Evolutionary conservation across 1,284 basidiomycete genomes (phyloP).

Genomic region (Sporisorium graminicola): DNA sequence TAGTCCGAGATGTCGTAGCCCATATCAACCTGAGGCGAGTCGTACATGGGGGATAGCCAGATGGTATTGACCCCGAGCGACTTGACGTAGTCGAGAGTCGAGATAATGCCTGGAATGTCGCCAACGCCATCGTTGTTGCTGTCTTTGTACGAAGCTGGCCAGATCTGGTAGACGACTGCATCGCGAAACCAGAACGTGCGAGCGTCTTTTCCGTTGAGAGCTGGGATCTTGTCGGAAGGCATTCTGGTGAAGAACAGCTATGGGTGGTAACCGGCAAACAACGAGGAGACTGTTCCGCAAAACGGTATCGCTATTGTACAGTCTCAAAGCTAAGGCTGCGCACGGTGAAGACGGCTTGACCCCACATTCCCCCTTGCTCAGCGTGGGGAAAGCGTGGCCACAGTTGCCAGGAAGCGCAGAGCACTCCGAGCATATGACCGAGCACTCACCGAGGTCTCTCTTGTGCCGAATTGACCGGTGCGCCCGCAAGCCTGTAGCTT

Average conservation of each 20-base stretch:
- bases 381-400: not conserved
- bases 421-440: constrained; percentile 1
- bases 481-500: too few species aligned
- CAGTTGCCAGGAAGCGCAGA: not conserved
- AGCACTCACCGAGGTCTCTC: constrained; percentile 15
- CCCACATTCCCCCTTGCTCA: not conserved
- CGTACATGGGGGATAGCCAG: constrained; percentile 82
- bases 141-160: constrained; percentile 80
- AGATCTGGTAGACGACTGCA: constrained; percentile 73
- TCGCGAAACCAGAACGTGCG: constrained; percentile 39
- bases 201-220: not conserved
- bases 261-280: not conserved
- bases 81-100: constrained; percentile 79
- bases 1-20: constrained; percentile 76
- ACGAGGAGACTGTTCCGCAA: not conserved
- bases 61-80: constrained; percentile 79
- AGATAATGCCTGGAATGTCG: constrained; percentile 79
- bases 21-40: constrained; percentile 79
- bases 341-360: not conserved
- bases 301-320: not conserved
- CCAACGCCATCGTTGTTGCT: constrained; percentile 81
- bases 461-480: constrained; percentile 3
- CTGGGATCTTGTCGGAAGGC: constrained; percentile 6
- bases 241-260: too few species aligned
- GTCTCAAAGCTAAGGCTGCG: not conserved